Conservation (phyloP, 2,329 filamentous ascomycete species). For the Orbilia oligospora region DNA sequence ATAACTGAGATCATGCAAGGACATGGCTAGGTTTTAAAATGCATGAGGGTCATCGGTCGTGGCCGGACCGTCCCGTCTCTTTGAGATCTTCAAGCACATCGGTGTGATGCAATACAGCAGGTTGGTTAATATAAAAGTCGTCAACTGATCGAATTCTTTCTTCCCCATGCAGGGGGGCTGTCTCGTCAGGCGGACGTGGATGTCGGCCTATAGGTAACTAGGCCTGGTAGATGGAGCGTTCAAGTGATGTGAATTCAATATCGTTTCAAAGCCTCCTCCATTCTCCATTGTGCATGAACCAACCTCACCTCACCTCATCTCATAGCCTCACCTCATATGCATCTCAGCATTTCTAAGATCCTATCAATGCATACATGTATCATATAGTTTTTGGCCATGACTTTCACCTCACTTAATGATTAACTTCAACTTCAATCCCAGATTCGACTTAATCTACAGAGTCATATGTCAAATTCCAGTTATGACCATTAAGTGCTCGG, state of each 20-base stretch:
- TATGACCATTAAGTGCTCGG: neutral
- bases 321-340: neutral
- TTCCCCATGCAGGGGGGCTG: neutral
- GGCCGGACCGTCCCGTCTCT: constrained; percentile 8
- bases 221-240: neutral
- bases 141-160: constrained; percentile 18
- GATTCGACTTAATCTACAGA: no score
- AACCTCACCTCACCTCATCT: neutral
- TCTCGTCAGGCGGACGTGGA: constrained; percentile 4
- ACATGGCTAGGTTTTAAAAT: neutral
- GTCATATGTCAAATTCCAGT: no score
- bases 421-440: no score
- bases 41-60: neutral
- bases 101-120: constrained; percentile 1
- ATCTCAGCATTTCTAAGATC: constrained; percentile 1
- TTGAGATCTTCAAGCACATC: neutral
- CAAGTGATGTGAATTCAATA: neutral
- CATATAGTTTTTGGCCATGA: neutral
- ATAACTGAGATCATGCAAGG: constrained; percentile 2
- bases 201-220: neutral
- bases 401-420: neutral
- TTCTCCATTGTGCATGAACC: neutral
- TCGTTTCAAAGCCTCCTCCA: neutral
- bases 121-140: neutral
- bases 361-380: neutral